Conservation (phyloP, 805 yeast species). For the Metschnikowia santaceciliae region DNA sequence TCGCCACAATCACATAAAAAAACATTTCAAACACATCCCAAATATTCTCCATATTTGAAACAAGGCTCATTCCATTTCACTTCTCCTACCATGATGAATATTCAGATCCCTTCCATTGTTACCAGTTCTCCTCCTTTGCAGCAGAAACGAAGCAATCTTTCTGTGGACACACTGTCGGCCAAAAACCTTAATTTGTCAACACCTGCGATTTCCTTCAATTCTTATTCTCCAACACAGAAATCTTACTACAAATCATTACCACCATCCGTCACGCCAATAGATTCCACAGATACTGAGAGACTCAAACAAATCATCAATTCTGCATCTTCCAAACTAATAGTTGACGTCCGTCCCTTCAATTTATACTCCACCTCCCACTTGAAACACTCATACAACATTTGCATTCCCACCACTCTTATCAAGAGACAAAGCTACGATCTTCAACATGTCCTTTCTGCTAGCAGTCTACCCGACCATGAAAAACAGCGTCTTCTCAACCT, state of each 20-base stretch:
- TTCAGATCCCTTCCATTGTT: slow-evolving; percentile 1
- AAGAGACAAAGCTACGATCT: slow-evolving; percentile 36
- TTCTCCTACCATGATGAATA: background rate
- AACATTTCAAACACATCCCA: background rate
- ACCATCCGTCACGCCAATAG: slow-evolving; percentile 9
- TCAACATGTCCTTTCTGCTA: slow-evolving; percentile 29
- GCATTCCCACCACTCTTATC: slow-evolving; percentile 43
- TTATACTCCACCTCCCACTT: slow-evolving; percentile 29
- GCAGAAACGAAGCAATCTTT: slow-evolving; percentile 1
- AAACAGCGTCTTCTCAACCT: slow-evolving; percentile 19
- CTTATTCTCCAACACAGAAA: slow-evolving; percentile 17
- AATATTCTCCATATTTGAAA: background rate
- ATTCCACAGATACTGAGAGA: slow-evolving; percentile 8
- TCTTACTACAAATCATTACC: slow-evolving; percentile 14
- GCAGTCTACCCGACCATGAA: slow-evolving; percentile 21
- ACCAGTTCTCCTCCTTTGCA: background rate
- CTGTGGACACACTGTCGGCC: slow-evolving; percentile 2
- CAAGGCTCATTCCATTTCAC: background rate
- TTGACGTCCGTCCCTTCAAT: slow-evolving; percentile 42
- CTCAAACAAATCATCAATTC: slow-evolving; percentile 3
- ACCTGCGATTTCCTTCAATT: background rate
- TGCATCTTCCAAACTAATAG: slow-evolving; percentile 13
- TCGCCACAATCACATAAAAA: background rate
- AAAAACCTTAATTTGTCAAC: background rate
- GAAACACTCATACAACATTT: slow-evolving; percentile 32